Base-by-base conservation (phyloP, 345 rosid species). In the Pistacia integerrima region DNA sequence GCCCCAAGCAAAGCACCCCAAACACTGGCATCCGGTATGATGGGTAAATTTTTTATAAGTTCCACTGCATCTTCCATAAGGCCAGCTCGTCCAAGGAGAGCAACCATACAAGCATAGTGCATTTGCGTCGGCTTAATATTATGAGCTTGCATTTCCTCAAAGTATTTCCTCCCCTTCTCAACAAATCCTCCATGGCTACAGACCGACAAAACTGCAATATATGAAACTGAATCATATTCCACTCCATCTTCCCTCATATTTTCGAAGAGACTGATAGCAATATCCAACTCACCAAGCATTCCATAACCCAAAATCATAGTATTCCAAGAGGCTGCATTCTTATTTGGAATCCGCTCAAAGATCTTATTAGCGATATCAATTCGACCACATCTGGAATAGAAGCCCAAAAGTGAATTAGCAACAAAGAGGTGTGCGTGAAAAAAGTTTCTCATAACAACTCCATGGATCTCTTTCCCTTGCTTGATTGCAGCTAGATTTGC, bases 1-100 rank as follows among this genome's bases (percentile, higher is more conserved):
- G 90, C 88, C 25, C 90, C 88, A 11, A 88, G 84, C 61, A 88
- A 76, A 72, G 90, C 86, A 13, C 88, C 90, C 92, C 90, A 86
- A 14, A 83, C 73, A 80, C 83, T 79, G 38, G 85, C 78, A 63
- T 82, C 86, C 14, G 90, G 87, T 76, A 62, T 75, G 2, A 79
- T 67, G 3, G 88, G 76, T 55, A 84, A 25, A 35, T 69, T 71
- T 66, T 81, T 70, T 8, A 88, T 81, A 11, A 86, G 74, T 55
- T 78, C 61, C 35, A 75, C 77, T 48, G 85, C 88, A 63, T 88
- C 88, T 46, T 81, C 80, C 72, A 86, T 36, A 10, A 78, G 84
- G 63, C 87, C 90, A 66, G 87, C 90, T 61, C 90, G 82, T 67
- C 90, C 88, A 63, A 81, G 86, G 22, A 86, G 84, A 80, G 85